Evolutionary conservation across 257 asterid genomes (phyloP).

Genomic region (Paulownia fortunei): DNA sequence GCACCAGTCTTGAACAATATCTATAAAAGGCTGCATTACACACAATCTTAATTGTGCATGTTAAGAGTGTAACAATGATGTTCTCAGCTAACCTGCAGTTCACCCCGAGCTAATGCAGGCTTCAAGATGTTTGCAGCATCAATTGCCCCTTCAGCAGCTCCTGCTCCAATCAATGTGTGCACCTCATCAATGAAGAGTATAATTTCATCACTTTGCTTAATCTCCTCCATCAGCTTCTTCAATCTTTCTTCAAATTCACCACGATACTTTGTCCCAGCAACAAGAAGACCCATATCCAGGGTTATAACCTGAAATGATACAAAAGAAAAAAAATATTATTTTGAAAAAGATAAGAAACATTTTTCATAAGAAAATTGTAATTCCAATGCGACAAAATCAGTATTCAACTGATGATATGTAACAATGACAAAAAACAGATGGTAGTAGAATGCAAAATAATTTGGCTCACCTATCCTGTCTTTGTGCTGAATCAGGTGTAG

Average conservation of each 20-base stretch:
- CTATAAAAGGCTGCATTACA: background rate
- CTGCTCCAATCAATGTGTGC: constrained; percentile 97
- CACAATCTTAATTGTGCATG: constrained; percentile 33
- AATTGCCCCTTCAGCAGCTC: constrained; percentile 98
- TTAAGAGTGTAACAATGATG: constrained; percentile 35
- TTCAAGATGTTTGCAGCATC: constrained; percentile 97
- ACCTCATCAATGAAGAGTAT: constrained; percentile 97
- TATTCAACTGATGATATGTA: background rate
- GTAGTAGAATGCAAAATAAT: constrained; percentile 11
- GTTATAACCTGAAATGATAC: constrained; percentile 50
- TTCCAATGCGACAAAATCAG: background rate
- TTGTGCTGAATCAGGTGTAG: background rate
- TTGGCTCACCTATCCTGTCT: background rate
- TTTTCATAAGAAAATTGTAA: background rate
- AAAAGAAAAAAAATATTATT: background rate
- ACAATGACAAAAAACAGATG: background rate
- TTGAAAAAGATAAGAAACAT: background rate
- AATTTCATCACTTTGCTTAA: constrained; percentile 90
- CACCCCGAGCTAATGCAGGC: constrained; percentile 97
- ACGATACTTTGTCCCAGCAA: constrained; percentile 97
- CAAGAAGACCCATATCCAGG: constrained; percentile 94
- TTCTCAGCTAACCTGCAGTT: constrained; percentile 73
- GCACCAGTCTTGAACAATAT: background rate
- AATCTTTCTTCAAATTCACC: constrained; percentile 99
- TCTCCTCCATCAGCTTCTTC: constrained; percentile 94